phyloP scores from a whole-genome alignment of 2,329 filamentous ascomycete genomes.

The Exophiala oligosperma region DNA sequence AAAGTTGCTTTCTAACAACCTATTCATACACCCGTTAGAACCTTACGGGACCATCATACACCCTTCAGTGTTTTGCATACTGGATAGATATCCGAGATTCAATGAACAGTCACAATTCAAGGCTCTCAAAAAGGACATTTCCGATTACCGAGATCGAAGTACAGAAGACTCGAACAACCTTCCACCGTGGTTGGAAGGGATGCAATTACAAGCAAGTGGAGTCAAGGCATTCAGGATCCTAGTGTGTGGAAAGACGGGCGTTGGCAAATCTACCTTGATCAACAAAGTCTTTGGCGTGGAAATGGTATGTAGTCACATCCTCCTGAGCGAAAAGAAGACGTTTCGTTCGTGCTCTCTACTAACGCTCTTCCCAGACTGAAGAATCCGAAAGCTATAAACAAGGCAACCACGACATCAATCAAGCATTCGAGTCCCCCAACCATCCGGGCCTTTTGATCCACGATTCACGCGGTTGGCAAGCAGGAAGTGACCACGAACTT shows the following conservation, averaged over 20 bases:
- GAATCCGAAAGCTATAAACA: conserved; percentile 31
- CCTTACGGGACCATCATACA: conserved; percentile 35
- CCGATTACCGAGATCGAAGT: conserved; percentile 28
- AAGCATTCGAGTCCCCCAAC: conserved; percentile 35
- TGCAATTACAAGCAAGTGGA: conserved; percentile 27
- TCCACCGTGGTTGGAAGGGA: conserved; percentile 32
- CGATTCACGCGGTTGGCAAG: conserved; percentile 38
- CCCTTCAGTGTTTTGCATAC: conserved; percentile 35
- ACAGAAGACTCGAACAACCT: conserved; percentile 30
- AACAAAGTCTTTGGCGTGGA: conserved; percentile 37
- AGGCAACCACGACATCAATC: conserved; percentile 35
- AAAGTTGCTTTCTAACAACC: no score
- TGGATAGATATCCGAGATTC: conserved; percentile 33
- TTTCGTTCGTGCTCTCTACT: conserved; percentile 27
- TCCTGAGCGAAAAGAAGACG: conserved; percentile 19
- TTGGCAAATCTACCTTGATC: conserved; percentile 36
- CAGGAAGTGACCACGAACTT: conserved; percentile 35
- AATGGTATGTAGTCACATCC: conserved; percentile 24
- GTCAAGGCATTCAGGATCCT: conserved; percentile 36
- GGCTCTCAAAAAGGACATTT: conserved; percentile 21
- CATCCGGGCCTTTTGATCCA: conserved; percentile 37
- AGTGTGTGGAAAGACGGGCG: conserved; percentile 36
- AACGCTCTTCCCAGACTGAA: conserved; percentile 17
- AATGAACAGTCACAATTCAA: conserved; percentile 32
- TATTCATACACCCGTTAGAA: neutral